Percentiles rank a stretch among this genome's conserved stretches.
Evolutionary conservation across 345 rosid genomes (phyloP).

Genomic region (Gynandropsis gynandra): DNA sequence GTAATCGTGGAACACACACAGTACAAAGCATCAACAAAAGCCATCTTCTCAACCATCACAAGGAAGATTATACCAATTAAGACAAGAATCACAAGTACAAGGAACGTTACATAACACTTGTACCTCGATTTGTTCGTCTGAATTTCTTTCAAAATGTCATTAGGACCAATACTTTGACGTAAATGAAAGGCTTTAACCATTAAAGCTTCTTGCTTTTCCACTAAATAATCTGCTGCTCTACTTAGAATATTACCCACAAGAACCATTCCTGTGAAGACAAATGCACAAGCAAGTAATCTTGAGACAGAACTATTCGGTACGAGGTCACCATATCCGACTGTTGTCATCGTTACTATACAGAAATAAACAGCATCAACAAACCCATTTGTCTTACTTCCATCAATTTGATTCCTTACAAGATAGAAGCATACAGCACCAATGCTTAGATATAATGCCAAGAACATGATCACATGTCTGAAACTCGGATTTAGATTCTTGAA

Average conservation of each 20-base stretch:
- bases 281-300: slow-evolving; percentile 64
- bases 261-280: slow-evolving; percentile 77
- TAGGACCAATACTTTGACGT: slow-evolving; percentile 34
- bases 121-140: slow-evolving; percentile 42
- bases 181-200: slow-evolving; percentile 54
- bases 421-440: slow-evolving; percentile 58
- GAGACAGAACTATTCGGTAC: slow-evolving; percentile 49
- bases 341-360: slow-evolving; percentile 84
- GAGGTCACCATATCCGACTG: slow-evolving; percentile 94
- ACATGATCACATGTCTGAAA: slow-evolving; percentile 32
- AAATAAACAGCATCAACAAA: slow-evolving; percentile 68
- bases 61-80: slow-evolving; percentile 46
- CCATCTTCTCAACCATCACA: slow-evolving; percentile 35
- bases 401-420: slow-evolving; percentile 40
- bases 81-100: slow-evolving; percentile 37
- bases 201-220: slow-evolving; percentile 76
- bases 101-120: slow-evolving; percentile 42
- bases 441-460: slow-evolving; percentile 43
- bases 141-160: slow-evolving; percentile 44
- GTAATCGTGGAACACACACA: slow-evolving; percentile 82
- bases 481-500: slow-evolving; percentile 41
- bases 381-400: slow-evolving; percentile 57
- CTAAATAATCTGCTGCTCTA: slow-evolving; percentile 72
- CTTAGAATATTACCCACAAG: slow-evolving; percentile 53
- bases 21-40: slow-evolving; percentile 52